Evolutionary conservation across 768 basidiomycete genomes (phyloP).

Genomic region (Suillus subluteus): DNA sequence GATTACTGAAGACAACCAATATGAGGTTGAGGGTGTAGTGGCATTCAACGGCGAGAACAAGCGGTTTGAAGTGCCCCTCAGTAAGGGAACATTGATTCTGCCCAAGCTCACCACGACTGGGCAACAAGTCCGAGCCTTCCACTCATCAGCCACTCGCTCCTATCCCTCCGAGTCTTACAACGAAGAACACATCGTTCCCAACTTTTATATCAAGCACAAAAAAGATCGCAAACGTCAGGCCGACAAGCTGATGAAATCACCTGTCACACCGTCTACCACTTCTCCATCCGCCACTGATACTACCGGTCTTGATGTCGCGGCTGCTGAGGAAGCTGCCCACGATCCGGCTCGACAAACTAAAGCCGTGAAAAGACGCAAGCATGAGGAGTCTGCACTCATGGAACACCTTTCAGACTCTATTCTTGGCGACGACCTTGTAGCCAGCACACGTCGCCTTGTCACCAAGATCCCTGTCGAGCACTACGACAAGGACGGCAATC

Average conservation of each 20-base stretch:
- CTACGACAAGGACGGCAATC: constrained; percentile 16
- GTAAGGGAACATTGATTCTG: neutral
- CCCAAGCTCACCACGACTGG: constrained; percentile 1
- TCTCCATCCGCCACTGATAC: constrained; percentile 16
- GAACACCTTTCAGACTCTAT: constrained; percentile 24
- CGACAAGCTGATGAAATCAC: neutral
- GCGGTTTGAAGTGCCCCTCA: neutral
- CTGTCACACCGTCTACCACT: constrained; percentile 10
- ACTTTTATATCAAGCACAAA: constrained; percentile 34
- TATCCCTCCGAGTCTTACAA: constrained; percentile 32
- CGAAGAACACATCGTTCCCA: constrained; percentile 25
- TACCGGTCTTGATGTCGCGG: constrained; percentile 7
- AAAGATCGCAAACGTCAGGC: constrained; percentile 14
- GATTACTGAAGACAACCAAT: constrained; percentile 5
- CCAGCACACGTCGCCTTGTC: constrained; percentile 31
- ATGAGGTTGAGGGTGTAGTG: neutral
- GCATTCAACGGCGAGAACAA: constrained; percentile 5
- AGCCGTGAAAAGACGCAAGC: neutral
- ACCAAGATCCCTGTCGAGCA: constrained; percentile 35
- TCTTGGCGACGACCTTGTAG: constrained; percentile 27
- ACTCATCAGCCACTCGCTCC: constrained; percentile 21
- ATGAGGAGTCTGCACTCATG: constrained; percentile 27
- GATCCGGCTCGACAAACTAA: constrained; percentile 13
- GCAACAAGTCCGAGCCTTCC: constrained; percentile 28
- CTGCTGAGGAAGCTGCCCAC: constrained; percentile 3